phyloP scores from a whole-genome alignment of 2,329 filamentous ascomycete genomes.

The Microsporum ferrugineum region DNA sequence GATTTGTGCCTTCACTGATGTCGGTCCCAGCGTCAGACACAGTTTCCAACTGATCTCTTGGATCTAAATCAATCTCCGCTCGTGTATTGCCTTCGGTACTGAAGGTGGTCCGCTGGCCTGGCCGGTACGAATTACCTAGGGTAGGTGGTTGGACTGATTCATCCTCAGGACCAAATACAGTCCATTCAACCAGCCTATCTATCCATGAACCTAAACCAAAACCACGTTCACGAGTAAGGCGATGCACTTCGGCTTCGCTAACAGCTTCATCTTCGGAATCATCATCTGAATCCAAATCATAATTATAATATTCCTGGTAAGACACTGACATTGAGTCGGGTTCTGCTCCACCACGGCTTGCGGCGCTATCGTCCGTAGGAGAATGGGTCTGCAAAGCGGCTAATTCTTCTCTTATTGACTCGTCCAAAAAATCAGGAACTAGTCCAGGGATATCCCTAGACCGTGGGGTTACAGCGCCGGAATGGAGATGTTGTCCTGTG shows the following conservation, averaged over 20 bases:
- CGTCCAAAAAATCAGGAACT: constrained; percentile 42
- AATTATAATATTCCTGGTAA: constrained; percentile 15
- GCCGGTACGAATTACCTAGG: constrained; percentile 22
- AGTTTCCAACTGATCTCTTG: background rate
- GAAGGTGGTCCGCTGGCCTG: background rate
- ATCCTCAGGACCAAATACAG: constrained; percentile 44
- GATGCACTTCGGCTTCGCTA: constrained; percentile 42
- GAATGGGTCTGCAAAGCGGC: constrained; percentile 9
- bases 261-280: constrained; percentile 26
- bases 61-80: background rate
- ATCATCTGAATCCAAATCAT: constrained; percentile 15
- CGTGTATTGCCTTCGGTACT: background rate
- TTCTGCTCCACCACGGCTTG: constrained; percentile 11
- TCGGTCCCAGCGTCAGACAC: constrained; percentile 16
- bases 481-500: constrained; percentile 13
- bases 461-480: constrained; percentile 3
- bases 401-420: constrained; percentile 31
- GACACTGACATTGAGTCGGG: constrained; percentile 10
- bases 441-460: constrained; percentile 13
- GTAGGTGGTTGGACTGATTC: constrained; percentile 21
- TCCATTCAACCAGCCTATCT: constrained; percentile 48
- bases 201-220: constrained; percentile 48
- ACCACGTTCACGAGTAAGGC: constrained; percentile 40
- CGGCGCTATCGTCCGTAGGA: constrained; percentile 11
- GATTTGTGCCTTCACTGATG: constrained; percentile 20